Evolutionary conservation across 2,329 filamentous ascomycete genomes (phyloP).

Genomic region (Monosporascus ibericus): DNA sequence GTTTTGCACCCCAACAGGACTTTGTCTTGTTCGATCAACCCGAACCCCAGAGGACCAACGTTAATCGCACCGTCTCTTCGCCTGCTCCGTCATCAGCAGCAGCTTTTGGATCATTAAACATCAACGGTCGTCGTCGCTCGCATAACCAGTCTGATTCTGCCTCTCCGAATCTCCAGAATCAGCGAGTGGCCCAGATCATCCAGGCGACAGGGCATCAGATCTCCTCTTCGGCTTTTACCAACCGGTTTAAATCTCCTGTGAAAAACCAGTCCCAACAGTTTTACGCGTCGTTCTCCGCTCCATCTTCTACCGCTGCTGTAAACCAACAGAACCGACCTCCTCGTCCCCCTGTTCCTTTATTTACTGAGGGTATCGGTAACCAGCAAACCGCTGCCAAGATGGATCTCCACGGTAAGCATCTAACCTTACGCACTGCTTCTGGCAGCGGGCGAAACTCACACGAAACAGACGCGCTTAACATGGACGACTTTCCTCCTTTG

Average conservation of each 20-base stretch:
- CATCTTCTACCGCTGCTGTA: conserved; percentile 53
- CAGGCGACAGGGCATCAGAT: conserved; percentile 50
- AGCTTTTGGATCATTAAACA: conserved; percentile 30
- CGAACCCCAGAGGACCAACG: conserved; percentile 35
- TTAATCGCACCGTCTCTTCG: conserved; percentile 36
- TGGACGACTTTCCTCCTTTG: conserved; percentile 54
- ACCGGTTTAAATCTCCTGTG: conserved; percentile 50
- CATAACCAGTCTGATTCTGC: conserved; percentile 29
- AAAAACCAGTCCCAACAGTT: conserved; percentile 46
- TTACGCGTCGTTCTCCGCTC: conserved; percentile 59
- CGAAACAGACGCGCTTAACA: conserved; percentile 45
- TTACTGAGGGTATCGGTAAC: conserved; percentile 54
- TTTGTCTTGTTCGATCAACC: conserved; percentile 69
- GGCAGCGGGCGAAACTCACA: conserved; percentile 24
- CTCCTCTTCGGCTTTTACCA: conserved; percentile 47
- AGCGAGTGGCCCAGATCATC: conserved; percentile 53
- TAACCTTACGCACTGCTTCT: conserved; percentile 4
- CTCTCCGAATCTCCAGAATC: conserved; percentile 45
- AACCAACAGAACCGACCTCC: conserved; percentile 45
- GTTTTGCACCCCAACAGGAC: conserved; percentile 58
- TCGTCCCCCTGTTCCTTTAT: conserved; percentile 67
- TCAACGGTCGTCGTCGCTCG: conserved; percentile 43
- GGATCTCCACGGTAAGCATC: conserved; percentile 48
- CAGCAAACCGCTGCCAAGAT: conserved; percentile 41
- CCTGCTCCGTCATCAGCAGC: conserved; percentile 37